phyloP scores from a whole-genome alignment of 2,329 filamentous ascomycete species.

The Phialophora verrucosa region DNA sequence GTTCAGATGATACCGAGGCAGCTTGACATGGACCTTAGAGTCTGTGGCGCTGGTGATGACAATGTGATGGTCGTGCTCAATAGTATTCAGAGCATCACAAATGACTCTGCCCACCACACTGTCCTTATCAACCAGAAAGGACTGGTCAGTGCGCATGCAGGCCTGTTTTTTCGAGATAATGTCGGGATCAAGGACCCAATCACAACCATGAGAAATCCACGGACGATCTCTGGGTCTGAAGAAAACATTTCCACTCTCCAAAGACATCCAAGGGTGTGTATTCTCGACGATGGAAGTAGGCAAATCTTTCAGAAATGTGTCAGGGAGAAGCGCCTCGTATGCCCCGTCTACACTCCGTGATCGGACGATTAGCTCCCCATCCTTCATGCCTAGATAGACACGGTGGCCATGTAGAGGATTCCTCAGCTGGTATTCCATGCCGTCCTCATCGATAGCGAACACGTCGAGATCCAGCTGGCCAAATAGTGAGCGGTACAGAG shows the following conservation, averaged over 20 bases:
- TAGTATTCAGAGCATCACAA: conserved; percentile 43
- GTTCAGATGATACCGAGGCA: conserved; percentile 56
- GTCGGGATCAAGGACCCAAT: conserved; percentile 41
- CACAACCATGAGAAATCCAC: conserved; percentile 41
- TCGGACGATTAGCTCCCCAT: conserved; percentile 45
- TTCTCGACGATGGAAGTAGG: conserved; percentile 48
- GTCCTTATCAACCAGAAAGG: conserved; percentile 44
- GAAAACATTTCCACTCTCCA: conserved; percentile 40
- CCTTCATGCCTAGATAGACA: conserved; percentile 39
- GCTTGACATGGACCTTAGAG: conserved; percentile 43
- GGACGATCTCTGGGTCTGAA: conserved; percentile 41
- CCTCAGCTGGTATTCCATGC: conserved; percentile 47
- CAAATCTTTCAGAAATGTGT: conserved; percentile 42
- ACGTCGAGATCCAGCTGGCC: conserved; percentile 42
- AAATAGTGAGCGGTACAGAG: conserved; percentile 40
- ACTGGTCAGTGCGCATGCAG: conserved; percentile 13
- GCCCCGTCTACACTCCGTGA: conserved; percentile 28
- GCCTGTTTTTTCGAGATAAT: neutral
- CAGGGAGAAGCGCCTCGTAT: conserved; percentile 44
- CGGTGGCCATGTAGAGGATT: conserved; percentile 40
- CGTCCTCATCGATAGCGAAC: conserved; percentile 44
- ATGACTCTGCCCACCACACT: conserved; percentile 47
- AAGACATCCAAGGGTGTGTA: conserved; percentile 57
- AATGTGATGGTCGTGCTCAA: conserved; percentile 48
- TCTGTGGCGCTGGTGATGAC: conserved; percentile 43